These are phyloP conservation scores for Xylaria sp. DNA, from an alignment of 2,329 filamentous ascomycete species.

Conservation along the genomic window DNA sequence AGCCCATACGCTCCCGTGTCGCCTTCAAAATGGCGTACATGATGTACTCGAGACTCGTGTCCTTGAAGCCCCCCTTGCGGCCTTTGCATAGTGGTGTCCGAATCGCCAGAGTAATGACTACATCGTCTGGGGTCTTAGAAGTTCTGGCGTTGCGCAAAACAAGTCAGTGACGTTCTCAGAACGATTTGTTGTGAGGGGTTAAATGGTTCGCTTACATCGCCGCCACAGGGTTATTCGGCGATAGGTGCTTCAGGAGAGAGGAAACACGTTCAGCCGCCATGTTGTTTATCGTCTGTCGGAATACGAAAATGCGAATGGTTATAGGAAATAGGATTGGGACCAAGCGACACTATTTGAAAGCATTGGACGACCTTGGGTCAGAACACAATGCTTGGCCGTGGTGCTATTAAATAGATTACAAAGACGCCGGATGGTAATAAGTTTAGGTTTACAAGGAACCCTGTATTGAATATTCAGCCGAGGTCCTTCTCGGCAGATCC, in stretches of 20 bases:
- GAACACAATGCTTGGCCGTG: not conserved
- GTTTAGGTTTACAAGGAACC: conserved; percentile 1
- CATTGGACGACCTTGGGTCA: not conserved
- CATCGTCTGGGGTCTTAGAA: conserved; percentile 92
- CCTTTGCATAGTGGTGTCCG: conserved; percentile 91
- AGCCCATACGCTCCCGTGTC: conserved; percentile 74
- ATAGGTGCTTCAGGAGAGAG: conserved; percentile 87
- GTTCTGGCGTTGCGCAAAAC: conserved; percentile 65
- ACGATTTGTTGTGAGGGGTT: not conserved
- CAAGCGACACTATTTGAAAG: not conserved
- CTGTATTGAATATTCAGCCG: conserved; percentile 24
- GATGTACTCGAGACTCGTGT: conserved; percentile 88
- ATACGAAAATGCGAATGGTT: not conserved
- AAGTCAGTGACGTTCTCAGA: conserved; percentile 5
- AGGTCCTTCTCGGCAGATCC: conserved; percentile 35
- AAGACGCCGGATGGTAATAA: not conserved
- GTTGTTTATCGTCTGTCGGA: conserved; percentile 55
- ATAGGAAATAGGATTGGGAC: not conserved
- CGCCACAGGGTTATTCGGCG: conserved; percentile 76
- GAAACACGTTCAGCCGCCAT: conserved; percentile 89
- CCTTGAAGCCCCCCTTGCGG: conserved; percentile 93
- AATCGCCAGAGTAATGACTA: conserved; percentile 93
- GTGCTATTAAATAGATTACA: not conserved
- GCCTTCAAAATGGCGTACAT: conserved; percentile 85
- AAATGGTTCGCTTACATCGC: conserved; percentile 73